Evolutionary conservation across 2,329 filamentous ascomycete species (phyloP).

Genomic region (Talaromyces sp.): DNA sequence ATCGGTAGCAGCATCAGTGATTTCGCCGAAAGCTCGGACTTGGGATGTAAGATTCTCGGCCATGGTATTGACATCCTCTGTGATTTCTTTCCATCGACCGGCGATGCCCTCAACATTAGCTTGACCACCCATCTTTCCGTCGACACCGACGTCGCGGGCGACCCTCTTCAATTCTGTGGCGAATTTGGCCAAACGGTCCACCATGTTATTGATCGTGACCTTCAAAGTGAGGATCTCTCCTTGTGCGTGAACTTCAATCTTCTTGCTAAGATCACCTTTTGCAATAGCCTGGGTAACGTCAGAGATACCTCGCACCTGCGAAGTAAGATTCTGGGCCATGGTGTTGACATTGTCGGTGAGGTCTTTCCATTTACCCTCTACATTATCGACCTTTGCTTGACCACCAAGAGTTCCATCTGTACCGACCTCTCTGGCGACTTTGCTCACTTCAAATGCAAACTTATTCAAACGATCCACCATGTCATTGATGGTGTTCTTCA

Average conservation of each 20-base stretch:
- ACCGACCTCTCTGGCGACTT: constrained; percentile 59
- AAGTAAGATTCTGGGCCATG: constrained; percentile 59
- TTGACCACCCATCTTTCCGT: constrained; percentile 96
- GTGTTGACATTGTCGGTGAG: constrained; percentile 62
- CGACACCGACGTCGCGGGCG: constrained; percentile 88
- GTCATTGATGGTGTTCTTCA: constrained; percentile 77
- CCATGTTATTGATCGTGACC: constrained; percentile 97
- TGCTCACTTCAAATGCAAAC: constrained; percentile 61
- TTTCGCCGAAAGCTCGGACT: constrained; percentile 92
- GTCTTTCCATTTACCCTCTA: constrained; percentile 62
- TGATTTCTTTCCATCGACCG: constrained; percentile 94
- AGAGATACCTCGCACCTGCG: constrained; percentile 77
- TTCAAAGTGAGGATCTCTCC: constrained; percentile 89
- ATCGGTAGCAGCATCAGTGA: constrained; percentile 89
- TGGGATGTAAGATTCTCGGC: constrained; percentile 80
- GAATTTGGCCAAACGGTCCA: constrained; percentile 86
- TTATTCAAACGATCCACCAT: constrained; percentile 62
- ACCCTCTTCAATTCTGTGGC: constrained; percentile 90
- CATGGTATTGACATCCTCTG: constrained; percentile 91
- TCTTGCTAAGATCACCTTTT: constrained; percentile 88
- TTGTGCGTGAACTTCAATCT: constrained; percentile 87
- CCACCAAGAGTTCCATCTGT: constrained; percentile 59
- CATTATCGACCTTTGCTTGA: constrained; percentile 59
- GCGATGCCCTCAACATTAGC: constrained; percentile 86
- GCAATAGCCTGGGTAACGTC: constrained; percentile 90